These are phyloP conservation scores for Picochlorum costavermella DNA, from an alignment of 139 green algal genomes.

Conservation along the genomic window DNA sequence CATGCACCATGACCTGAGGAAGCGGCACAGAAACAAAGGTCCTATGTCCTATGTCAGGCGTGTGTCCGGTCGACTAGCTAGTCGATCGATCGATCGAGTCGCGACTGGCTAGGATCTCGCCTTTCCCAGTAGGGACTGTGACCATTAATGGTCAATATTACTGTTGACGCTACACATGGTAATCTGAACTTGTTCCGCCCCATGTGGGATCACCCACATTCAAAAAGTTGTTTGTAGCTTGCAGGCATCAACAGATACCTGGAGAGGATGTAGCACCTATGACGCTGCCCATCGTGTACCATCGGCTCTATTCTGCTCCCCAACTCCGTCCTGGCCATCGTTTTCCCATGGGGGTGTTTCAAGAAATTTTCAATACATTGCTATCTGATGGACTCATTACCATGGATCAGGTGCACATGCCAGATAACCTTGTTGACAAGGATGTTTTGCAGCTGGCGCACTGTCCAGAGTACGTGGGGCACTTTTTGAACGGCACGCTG, in stretches of 20 bases:
- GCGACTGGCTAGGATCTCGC: no score
- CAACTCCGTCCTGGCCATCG: slow-evolving; percentile 49
- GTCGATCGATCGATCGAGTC: no score
- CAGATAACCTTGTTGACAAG: slow-evolving; percentile 12
- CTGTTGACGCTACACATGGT: no score
- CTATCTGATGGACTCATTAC: slow-evolving; percentile 34
- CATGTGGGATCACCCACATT: no score
- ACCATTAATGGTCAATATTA: no score
- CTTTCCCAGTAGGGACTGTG: no score
- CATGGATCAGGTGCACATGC: slow-evolving; percentile 8
- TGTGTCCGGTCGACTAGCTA: no score
- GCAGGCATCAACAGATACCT: neutral
- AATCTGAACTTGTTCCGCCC: no score
- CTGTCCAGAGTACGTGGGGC: slow-evolving; percentile 46
- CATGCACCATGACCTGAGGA: no score
- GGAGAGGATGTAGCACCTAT: neutral
- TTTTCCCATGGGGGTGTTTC: slow-evolving; percentile 75
- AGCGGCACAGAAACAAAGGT: no score
- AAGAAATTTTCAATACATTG: slow-evolving; percentile 38
- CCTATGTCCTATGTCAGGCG: no score
- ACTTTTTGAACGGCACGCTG: slow-evolving; percentile 20
- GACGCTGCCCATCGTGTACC: slow-evolving; percentile 15
- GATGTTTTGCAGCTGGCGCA: slow-evolving; percentile 36
- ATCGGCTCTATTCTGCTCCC: slow-evolving; percentile 54
- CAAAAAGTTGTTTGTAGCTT: no score